Evolutionary conservation across 2,329 filamentous ascomycete species (phyloP).

Genomic region (Pseudogymnoascus sp.): DNA sequence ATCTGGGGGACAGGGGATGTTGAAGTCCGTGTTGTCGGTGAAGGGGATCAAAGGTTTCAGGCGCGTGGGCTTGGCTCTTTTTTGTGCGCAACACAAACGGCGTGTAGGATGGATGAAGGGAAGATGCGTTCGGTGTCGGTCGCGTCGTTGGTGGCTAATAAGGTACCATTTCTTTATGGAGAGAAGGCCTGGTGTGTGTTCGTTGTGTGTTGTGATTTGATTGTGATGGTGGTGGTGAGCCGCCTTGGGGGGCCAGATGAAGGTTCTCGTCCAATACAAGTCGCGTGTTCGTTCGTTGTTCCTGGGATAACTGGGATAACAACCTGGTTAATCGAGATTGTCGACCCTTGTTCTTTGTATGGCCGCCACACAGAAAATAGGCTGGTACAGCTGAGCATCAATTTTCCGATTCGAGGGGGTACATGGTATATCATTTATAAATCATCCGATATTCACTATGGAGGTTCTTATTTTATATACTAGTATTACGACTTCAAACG

Average conservation of each 20-base stretch:
- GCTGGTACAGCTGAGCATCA: neutral
- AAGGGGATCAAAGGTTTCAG: constrained; percentile 4
- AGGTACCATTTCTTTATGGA: neutral
- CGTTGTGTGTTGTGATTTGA: neutral
- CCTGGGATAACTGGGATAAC: constrained; percentile 6
- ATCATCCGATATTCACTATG: neutral
- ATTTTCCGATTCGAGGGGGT: neutral
- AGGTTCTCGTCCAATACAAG: constrained; percentile 5
- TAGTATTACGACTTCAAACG: neutral
- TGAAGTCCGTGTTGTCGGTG: constrained; percentile 4
- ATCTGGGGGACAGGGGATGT: constrained; percentile 1
- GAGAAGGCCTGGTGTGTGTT: neutral
- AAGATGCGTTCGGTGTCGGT: neutral
- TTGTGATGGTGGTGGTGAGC: neutral
- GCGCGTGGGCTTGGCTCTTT: neutral
- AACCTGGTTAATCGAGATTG: constrained; percentile 4
- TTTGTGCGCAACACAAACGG: neutral
- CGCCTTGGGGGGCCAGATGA: constrained; percentile 1
- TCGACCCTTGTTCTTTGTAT: neutral
- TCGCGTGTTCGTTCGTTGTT: constrained; percentile 6
- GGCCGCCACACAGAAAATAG: neutral
- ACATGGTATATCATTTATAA: neutral
- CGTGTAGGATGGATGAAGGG: neutral
- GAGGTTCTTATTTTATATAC: neutral
- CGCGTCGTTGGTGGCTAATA: neutral